Conservation (phyloP, 2,329 filamentous ascomycete genomes). For the Rhinocladiella similis region DNA sequence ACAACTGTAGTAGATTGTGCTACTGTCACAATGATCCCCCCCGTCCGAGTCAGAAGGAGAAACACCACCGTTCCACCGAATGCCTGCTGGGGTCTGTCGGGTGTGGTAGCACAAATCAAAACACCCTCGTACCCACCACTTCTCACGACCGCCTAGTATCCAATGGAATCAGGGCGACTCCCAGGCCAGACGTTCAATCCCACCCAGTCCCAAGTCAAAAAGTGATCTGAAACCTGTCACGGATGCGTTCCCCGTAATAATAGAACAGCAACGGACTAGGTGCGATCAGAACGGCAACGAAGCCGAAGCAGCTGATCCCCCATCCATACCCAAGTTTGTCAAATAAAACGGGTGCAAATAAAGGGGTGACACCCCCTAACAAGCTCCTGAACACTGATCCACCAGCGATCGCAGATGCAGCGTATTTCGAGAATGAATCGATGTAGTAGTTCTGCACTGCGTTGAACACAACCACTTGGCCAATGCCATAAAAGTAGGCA, state of each 20-base stretch:
- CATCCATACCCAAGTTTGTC: conserved; percentile 39
- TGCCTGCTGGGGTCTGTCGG: not conserved
- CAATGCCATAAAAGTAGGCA: conserved; percentile 51
- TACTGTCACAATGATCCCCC: not conserved
- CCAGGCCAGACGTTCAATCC: not conserved
- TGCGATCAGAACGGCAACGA: conserved; percentile 46
- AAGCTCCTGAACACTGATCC: conserved; percentile 47
- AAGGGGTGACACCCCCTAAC: conserved; percentile 49
- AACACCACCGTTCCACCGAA: too few relatives aligned
- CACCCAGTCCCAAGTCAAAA: not conserved
- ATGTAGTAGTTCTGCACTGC: conserved; percentile 50
- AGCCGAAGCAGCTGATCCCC: conserved; percentile 49
- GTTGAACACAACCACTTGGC: conserved; percentile 56
- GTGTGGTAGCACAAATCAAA: conserved; percentile 1
- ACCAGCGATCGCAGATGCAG: conserved; percentile 50
- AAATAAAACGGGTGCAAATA: conserved; percentile 48
- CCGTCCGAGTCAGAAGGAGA: not conserved
- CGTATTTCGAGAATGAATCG: conserved; percentile 47
- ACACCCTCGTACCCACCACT: not conserved
- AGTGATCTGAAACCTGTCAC: conserved; percentile 41
- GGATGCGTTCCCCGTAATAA: conserved; percentile 46
- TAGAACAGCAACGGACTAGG: conserved; percentile 54
- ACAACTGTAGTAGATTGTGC: not conserved
- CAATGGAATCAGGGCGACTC: not conserved
- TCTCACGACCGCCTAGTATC: not conserved